Conservation (phyloP, 257 asterid genomes). For the Asclepias syriaca region DNA sequence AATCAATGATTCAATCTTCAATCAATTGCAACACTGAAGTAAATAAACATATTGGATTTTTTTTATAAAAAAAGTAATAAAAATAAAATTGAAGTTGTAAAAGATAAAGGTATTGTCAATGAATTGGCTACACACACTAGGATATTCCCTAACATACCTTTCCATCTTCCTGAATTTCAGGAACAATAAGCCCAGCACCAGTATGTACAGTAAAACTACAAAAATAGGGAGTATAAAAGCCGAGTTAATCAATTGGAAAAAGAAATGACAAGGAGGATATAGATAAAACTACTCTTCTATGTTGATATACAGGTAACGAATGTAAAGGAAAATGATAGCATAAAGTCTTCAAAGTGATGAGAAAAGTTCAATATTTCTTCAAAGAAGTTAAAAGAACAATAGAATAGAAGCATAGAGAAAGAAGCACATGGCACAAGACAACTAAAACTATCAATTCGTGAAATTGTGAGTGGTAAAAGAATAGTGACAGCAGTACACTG, state of each 20-base stretch:
- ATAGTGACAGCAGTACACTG: background rate
- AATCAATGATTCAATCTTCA: conserved; percentile 4
- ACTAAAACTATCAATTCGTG: background rate
- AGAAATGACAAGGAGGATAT: background rate
- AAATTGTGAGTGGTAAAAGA: background rate
- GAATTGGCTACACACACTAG: background rate
- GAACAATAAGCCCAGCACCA: conserved; percentile 89
- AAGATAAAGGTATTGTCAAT: background rate
- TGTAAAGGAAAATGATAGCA: background rate
- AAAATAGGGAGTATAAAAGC: background rate
- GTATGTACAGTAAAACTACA: conserved; percentile 83
- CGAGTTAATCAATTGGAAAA: background rate
- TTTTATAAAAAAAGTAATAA: background rate
- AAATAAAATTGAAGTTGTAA: background rate
- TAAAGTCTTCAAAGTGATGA: background rate
- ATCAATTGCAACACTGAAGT: background rate
- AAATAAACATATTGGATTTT: background rate
- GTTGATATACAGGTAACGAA: background rate
- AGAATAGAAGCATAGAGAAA: background rate
- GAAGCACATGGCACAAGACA: background rate
- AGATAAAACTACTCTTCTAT: background rate
- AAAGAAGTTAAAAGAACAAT: background rate
- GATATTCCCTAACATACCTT: conserved; percentile 40
- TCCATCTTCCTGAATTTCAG: conserved; percentile 85
- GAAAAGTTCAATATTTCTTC: background rate